These are phyloP conservation scores for Cutaneotrichosporon arboriforme DNA, from an alignment of 1,284 basidiomycete species.

Conservation along the genomic window DNA sequence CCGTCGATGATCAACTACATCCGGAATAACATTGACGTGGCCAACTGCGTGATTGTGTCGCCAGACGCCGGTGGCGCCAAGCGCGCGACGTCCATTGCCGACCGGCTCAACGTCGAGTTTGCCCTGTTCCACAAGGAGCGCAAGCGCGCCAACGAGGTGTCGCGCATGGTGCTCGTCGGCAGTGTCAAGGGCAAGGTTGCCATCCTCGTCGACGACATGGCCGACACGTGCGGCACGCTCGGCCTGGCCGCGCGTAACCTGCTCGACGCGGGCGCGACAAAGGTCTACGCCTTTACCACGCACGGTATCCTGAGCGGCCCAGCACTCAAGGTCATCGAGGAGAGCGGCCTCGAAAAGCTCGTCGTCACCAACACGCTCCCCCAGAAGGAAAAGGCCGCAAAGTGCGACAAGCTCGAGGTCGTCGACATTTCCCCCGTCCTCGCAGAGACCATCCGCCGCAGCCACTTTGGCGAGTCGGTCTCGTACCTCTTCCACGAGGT, in stretches of 20 bases:
- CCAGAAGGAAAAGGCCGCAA: constrained; percentile 68
- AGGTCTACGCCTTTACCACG: constrained; percentile 90
- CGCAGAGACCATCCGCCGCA: constrained; percentile 92
- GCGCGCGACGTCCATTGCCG: constrained; percentile 94
- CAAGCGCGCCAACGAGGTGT: constrained; percentile 98
- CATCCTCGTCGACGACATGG: constrained; percentile 99
- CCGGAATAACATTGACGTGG: constrained; percentile 79
- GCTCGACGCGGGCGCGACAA: constrained; percentile 78
- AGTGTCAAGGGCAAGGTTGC: constrained; percentile 89
- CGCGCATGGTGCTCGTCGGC: constrained; percentile 97
- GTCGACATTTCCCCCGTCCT: constrained; percentile 93
- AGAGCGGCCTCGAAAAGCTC: constrained; percentile 82
- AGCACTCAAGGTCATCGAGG: constrained; percentile 65
- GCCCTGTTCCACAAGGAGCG: constrained; percentile 99
- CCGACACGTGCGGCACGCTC: constrained; percentile 97
- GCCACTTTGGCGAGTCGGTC: constrained; percentile 49
- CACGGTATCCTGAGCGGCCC: constrained; percentile 94
- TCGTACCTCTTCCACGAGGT: constrained; percentile 51
- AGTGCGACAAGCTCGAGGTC: constrained; percentile 85
- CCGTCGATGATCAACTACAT: constrained; percentile 95
- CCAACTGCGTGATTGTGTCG: constrained; percentile 91
- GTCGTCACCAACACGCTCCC: constrained; percentile 99
- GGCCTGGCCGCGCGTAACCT: constrained; percentile 87
- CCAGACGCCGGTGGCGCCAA: constrained; percentile 99
- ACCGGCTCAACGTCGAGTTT: constrained; percentile 94